Evolutionary conservation across 2,329 filamentous ascomycete species (phyloP), one percentile per base, ranked within the genome.

Genomic region (Fusarium tuaranense): DNA sequence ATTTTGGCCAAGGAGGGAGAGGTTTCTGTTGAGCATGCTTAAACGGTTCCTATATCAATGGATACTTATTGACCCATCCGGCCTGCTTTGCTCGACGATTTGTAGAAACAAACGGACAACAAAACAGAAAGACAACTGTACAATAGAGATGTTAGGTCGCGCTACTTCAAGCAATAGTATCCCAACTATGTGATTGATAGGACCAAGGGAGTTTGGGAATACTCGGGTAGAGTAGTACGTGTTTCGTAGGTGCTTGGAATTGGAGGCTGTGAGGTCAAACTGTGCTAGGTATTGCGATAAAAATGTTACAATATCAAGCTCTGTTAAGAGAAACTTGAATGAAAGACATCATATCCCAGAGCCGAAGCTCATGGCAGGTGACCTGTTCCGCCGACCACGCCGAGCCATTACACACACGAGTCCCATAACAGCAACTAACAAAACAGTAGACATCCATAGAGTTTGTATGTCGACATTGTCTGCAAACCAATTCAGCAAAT

Each of bases 281-380:
- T 32, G 30, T 32, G 30, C 30, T 32, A 32, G 30, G 30, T 14
- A 34, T 34, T 34, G 32, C 12, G 12, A 34, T 13, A 7, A 34
- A 34, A 13, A 34, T 14, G 12, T 34, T 13, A 34, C 12, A 34
- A 34, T 13, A 34, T 14, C 5, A 14, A 34, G 32, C 12, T 12
- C 32, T 14, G 2, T 34, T 34, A 6, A 12, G 32, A 34, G 32
- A 34, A 34, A 34, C 32, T 6, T 14, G 12, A 34, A 14, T 34
- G 32, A 34, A 34, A 34, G 12, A n/a, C 3, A 22, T 46, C 22
- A 46, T 46, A 22, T 16, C 41, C 41, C 22, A 46, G 12, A 16
- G 41, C 13, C 22, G 22, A 20, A 8, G 20, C 20, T 22, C 7
- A 22, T 83, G 78, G 92, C 94, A 0, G 86, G 92, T 66, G 82